A percentile compares a stretch with the other conserved stretches of the same genome.
phyloP scores from a whole-genome alignment of 805 yeast genomes.

The Ogataea chonburiensis region DNA sequence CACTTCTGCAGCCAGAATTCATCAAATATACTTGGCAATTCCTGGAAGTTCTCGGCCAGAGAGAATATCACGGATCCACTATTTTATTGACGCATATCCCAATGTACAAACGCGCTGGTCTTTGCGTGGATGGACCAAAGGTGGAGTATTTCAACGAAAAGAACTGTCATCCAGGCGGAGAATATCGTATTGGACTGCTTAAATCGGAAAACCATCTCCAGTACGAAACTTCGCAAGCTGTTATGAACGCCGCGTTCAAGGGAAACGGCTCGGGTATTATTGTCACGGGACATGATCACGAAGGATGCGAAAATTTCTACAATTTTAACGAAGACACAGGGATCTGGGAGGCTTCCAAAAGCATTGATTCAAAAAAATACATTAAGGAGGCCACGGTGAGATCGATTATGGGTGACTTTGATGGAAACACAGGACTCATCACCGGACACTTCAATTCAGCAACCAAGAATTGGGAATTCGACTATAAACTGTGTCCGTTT shows the following conservation, averaged over 20 bases:
- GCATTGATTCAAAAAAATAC: slow-evolving; percentile 34
- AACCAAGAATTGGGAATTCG: slow-evolving; percentile 57
- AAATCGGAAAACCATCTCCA: slow-evolving; percentile 86
- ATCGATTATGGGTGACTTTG: slow-evolving; percentile 95
- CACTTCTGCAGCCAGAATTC: slow-evolving; percentile 75
- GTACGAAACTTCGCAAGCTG: slow-evolving; percentile 60
- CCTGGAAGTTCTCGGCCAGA: slow-evolving; percentile 53
- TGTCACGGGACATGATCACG: slow-evolving; percentile 94
- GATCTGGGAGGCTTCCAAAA: slow-evolving; percentile 61
- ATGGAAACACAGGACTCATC: slow-evolving; percentile 83
- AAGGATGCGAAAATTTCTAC: slow-evolving; percentile 80
- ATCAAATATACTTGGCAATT: slow-evolving; percentile 70
- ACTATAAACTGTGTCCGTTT: slow-evolving; percentile 75
- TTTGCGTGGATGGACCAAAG: slow-evolving; percentile 86
- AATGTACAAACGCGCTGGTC: slow-evolving; percentile 73
- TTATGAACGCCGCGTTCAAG: slow-evolving; percentile 70
- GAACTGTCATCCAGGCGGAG: slow-evolving; percentile 49
- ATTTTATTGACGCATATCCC: slow-evolving; percentile 88
- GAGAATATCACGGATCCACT: slow-evolving; percentile 72
- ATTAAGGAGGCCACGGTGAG: slow-evolving; percentile 81
- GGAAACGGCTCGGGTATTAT: slow-evolving; percentile 71
- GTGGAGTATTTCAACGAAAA: slow-evolving; percentile 56
- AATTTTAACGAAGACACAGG: slow-evolving; percentile 41
- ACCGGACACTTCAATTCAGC: slow-evolving; percentile 62
- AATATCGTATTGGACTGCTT: slow-evolving; percentile 66